Base-by-base conservation (phyloP, 495 filamentous ascomycete species). In the Xylaria venustula region DNA sequence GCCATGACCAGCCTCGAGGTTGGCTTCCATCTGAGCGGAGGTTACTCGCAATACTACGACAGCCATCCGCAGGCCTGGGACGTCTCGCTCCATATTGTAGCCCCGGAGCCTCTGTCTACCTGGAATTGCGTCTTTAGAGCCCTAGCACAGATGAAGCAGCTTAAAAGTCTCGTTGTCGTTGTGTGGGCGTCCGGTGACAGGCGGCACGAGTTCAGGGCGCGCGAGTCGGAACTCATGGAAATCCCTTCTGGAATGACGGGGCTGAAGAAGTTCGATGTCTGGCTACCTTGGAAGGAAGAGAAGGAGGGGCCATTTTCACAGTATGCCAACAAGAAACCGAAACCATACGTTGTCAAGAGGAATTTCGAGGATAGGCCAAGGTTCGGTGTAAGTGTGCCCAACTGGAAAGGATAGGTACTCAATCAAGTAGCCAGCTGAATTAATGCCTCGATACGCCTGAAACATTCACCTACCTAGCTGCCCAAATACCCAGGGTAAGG, bases 1-100 rank as follows among this genome's bases (percentile, higher is more conserved):
- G 58, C 50, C 30, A 61, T 61, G 41, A 54, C 58, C 58, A 61
- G 58, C 50, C 58, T 61, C 6, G 58, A 61, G 7, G 41, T 61
- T 48, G 58, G 58, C 11, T 61, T 61, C 17, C 58, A 61, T n/a
- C 50, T 61, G 6, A 61, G 58, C 50, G 58, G 58, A 40, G 58
- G 58, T 41, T 54, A 54, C 22, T 61, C 58, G 49, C 58, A 61
- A 17, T 61, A 48, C 8, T 61, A 61, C 58, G 58, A 61, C 32
- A 37, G 32, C 20, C 49, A 54, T n/a, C 58, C 26, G 26, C 58
- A 61, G 34, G 58, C 50, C 8, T 61, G 58, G 58, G 58, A 61
- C 41, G 0, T 22, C 40, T 41, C 58, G n/a, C 58, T 61, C 17
- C 37, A 61, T 42, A 54, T 61, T n/a, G 41, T 19, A 3, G 58